A percentile compares a stretch with the other conserved stretches of the same genome.
These are phyloP conservation scores for Sesbania bispinosa DNA, from an alignment of 306 rosid genomes.

Conservation along the genomic window DNA sequence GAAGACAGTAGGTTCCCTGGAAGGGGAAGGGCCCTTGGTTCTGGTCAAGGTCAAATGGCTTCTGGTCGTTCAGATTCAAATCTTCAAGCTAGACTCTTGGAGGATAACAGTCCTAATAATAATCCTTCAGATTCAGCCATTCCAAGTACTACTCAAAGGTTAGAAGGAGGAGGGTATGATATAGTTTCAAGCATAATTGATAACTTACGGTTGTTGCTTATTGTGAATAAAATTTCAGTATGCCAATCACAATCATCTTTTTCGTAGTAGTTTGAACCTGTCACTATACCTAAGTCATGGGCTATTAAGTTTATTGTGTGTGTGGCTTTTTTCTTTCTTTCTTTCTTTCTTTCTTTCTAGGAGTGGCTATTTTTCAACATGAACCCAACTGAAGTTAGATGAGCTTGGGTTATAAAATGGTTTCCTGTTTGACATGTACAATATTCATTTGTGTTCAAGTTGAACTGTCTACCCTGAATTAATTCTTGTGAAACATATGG, in stretches of 20 bases:
- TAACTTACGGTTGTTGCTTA: slow-evolving; percentile 4
- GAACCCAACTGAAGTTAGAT: not conserved
- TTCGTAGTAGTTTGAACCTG: slow-evolving; percentile 4
- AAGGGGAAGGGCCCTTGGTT: slow-evolving; percentile 71
- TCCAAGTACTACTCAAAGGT: slow-evolving; percentile 43
- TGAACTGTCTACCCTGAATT: not conserved
- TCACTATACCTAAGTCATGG: slow-evolving; percentile 1
- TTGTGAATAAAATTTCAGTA: slow-evolving; percentile 9
- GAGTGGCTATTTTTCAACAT: slow-evolving; percentile 2
- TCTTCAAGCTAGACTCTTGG: slow-evolving; percentile 86
- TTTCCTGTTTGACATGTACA: slow-evolving; percentile 6
- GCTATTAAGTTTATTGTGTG: not conserved
- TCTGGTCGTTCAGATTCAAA: slow-evolving; percentile 64
- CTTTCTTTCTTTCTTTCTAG: too few species aligned
- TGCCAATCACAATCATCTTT: not conserved
- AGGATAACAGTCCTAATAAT: slow-evolving; percentile 41
- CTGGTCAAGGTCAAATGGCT: slow-evolving; percentile 49
- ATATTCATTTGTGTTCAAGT: not conserved
- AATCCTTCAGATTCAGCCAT: slow-evolving; percentile 39
- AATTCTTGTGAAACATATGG: not conserved
- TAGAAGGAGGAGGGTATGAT: slow-evolving; percentile 67
- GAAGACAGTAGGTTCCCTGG: slow-evolving; percentile 82
- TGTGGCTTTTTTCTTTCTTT: too few species aligned
- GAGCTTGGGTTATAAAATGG: not conserved
- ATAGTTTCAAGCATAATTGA: slow-evolving; percentile 24